A percentile compares a stretch with the other conserved stretches of the same genome.
Conservation (phyloP, 2,329 filamentous ascomycete species). For the Fusarium sp. region DNA sequence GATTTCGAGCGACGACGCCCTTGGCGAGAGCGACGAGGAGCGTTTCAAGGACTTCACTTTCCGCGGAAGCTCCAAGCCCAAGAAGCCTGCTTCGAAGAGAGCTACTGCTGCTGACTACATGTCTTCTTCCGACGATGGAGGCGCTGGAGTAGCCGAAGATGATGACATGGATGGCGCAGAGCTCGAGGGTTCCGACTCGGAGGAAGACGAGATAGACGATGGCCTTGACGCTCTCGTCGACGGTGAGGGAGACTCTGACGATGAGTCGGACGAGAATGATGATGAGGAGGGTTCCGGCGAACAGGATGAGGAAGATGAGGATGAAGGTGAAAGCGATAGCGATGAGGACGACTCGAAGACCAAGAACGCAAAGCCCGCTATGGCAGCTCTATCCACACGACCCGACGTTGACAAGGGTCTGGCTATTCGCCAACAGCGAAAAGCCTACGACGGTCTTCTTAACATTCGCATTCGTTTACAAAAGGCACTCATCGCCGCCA, state of each 20-base stretch:
- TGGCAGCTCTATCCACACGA: slow-evolving; percentile 52
- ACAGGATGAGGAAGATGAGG: slow-evolving; percentile 57
- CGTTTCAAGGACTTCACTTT: slow-evolving; percentile 82
- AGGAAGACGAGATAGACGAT: slow-evolving; percentile 58
- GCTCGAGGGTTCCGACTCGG: slow-evolving; percentile 56
- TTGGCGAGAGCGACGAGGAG: slow-evolving; percentile 89
- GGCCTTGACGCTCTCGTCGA: slow-evolving; percentile 55
- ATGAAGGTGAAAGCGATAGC: slow-evolving; percentile 56
- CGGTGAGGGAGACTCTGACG: slow-evolving; percentile 53
- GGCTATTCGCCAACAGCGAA: slow-evolving; percentile 88
- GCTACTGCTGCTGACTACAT: slow-evolving; percentile 72
- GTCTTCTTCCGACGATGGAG: slow-evolving; percentile 61
- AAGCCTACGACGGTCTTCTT: slow-evolving; percentile 88
- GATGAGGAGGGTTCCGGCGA: slow-evolving; percentile 57
- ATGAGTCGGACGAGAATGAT: slow-evolving; percentile 56
- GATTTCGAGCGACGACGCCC: slow-evolving; percentile 77
- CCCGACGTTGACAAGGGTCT: slow-evolving; percentile 85
- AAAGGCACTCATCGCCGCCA: slow-evolving; percentile 87
- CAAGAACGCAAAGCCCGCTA: slow-evolving; percentile 53
- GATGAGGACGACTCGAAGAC: slow-evolving; percentile 48
- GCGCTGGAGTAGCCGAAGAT: slow-evolving; percentile 53
- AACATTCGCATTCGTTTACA: slow-evolving; percentile 94
- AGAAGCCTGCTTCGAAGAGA: slow-evolving; percentile 56
- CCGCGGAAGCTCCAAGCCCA: slow-evolving; percentile 70
- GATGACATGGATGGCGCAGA: slow-evolving; percentile 56